Base-by-base conservation (phyloP, 208 protist genomes). In the Angomonas deanei region DNA sequence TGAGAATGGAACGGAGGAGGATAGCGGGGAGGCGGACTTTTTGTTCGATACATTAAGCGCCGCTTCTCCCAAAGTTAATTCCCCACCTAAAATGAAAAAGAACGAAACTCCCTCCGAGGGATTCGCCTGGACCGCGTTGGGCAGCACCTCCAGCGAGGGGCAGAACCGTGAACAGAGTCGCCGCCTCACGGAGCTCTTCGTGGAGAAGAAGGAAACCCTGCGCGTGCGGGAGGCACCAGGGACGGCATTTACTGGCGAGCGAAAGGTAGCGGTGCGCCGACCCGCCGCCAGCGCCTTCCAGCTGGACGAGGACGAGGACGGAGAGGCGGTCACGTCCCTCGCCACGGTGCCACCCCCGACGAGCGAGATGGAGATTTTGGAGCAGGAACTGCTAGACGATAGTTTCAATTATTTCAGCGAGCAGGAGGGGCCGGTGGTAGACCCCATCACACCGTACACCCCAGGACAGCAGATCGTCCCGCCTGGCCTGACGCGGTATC, bases 371-470 rank as follows among this genome's bases (percentile, higher is more conserved):
- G 78, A 90, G 11, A 23, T 72, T 0, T 53, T 90, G 11, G 80
- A 92, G 60, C 76, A 92, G 61, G 82, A 94, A 57, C 64, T 94
- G 19, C 63, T 94, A 5, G 88, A 94, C 50, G 88, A 94, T 50
- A 83, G 74, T 52, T 84, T 84, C 61, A 49, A 81, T 31, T 92
- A 86, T 74, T 89, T 91, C 55, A 19, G 27, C 2, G 31, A 24
- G 10, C 23, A 27, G 21, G 66, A 30, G 59, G 13, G 47, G 54
- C 27, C 32, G 11, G 49, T 17, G 34, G 23, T n/a, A 54, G 31
- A 2, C 6, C 38, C 55, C 33, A 34, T 17, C 13, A 49, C 38
- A 63, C 60, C 15, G 36, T 94, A 94, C 56, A 83, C 93, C 3
- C 90, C 86, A 8, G 90, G 90, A 0, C 82, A 93, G 81, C 84